Percentiles rank a stretch among this genome's conserved stretches.
These are phyloP conservation scores for Solanum piurae DNA, from an alignment of 257 asterid genomes.

Conservation along the genomic window DNA sequence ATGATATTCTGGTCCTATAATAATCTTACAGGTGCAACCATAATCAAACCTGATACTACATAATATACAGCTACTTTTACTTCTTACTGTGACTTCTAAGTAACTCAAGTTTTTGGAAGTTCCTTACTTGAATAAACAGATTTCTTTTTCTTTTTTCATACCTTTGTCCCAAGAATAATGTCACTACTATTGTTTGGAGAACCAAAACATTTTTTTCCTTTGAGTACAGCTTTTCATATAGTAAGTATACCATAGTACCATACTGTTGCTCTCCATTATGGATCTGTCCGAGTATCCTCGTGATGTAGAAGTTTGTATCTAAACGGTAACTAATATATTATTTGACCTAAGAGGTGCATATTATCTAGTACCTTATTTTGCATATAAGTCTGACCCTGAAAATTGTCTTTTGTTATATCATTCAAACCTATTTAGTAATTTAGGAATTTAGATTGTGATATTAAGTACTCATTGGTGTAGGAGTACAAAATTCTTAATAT, in stretches of 20 bases:
- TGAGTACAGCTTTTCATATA: too few relatives aligned
- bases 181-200: not conserved
- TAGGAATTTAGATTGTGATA: too few relatives aligned
- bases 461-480: not conserved
- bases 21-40: not conserved
- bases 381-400: too few relatives aligned
- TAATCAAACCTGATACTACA: not conserved
- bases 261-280: too few relatives aligned
- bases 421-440: too few relatives aligned
- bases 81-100: not conserved
- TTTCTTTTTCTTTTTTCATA: not conserved
- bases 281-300: too few relatives aligned
- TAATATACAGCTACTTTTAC: not conserved
- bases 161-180: not conserved
- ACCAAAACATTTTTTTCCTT: not conserved
- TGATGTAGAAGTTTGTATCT: too few relatives aligned
- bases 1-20: not conserved
- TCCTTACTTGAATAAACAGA: not conserved
- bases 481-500: not conserved
- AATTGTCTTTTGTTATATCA: too few relatives aligned
- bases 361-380: too few relatives aligned
- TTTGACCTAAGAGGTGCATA: too few relatives aligned
- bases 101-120: not conserved
- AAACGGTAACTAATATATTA: too few relatives aligned
- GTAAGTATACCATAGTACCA: too few relatives aligned